phyloP scores from a whole-genome alignment of 768 basidiomycete species.

The Solioccasus polychromus region DNA sequence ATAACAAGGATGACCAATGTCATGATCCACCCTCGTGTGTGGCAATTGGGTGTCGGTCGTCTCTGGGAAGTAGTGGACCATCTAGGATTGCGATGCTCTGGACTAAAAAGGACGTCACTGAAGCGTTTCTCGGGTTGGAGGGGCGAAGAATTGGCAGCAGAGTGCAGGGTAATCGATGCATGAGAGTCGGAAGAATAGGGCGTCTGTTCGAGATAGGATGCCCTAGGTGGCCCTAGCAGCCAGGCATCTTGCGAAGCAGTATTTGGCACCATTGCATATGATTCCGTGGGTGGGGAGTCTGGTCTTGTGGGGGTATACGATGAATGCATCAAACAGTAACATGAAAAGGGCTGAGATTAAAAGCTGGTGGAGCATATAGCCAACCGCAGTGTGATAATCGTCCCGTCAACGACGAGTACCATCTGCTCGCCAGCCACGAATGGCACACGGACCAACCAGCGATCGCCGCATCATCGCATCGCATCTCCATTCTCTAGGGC shows the following conservation, averaged over 20 bases:
- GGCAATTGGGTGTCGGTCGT: constrained; percentile 20
- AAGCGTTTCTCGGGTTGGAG: constrained; percentile 20
- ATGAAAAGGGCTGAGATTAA: not conserved
- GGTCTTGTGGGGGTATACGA: constrained; percentile 18
- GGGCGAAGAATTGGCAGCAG: constrained; percentile 23
- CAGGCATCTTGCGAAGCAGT: constrained; percentile 7
- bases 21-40: constrained; percentile 28
- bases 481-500: not conserved
- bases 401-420: not conserved
- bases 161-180: constrained; percentile 18
- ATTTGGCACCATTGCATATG: constrained; percentile 6
- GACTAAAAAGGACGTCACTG: constrained; percentile 2
- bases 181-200: constrained; percentile 16
- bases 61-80: constrained; percentile 5
- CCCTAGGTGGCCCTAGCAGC: constrained; percentile 19
- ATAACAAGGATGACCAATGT: constrained; percentile 27
- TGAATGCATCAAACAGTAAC: not conserved
- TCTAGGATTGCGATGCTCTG: not conserved
- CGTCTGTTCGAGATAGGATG: constrained; percentile 25
- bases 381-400: not conserved
- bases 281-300: constrained; percentile 15
- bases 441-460: constrained; percentile 5
- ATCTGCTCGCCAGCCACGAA: not conserved
- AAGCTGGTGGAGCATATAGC: not conserved
- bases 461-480: not conserved